Evolutionary conservation across 768 basidiomycete species (phyloP).

Genomic region (Suillus spraguei): DNA sequence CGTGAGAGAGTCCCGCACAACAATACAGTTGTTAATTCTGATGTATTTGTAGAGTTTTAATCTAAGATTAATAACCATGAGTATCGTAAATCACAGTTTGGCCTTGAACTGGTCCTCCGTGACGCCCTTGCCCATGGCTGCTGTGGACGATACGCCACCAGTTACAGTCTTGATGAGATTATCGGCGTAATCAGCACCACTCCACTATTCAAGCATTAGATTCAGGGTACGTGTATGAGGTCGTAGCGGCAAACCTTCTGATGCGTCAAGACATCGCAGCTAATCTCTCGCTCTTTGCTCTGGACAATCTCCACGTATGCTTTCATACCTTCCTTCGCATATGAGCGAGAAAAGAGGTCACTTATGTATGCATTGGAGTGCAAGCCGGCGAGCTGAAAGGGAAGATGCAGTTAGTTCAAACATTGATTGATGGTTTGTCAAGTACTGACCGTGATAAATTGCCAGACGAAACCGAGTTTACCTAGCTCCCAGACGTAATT

Average conservation of each 20-base stretch:
- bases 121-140: slow-evolving; percentile 99
- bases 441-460: slow-evolving; percentile 91
- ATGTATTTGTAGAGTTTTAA: slow-evolving; percentile 4
- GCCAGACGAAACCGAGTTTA: slow-evolving; percentile 97
- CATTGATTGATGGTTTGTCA: not conserved
- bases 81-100: slow-evolving; percentile 40
- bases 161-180: slow-evolving; percentile 94
- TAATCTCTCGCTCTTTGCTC: slow-evolving; percentile 88
- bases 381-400: slow-evolving; percentile 82
- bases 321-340: slow-evolving; percentile 96
- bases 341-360: slow-evolving; percentile 87
- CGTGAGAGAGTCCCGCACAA: not conserved
- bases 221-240: slow-evolving; percentile 1
- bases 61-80: not conserved
- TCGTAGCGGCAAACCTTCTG: slow-evolving; percentile 69
- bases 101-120: slow-evolving; percentile 83
- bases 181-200: slow-evolving; percentile 92
- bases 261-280: slow-evolving; percentile 95
- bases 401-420: slow-evolving; percentile 14
- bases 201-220: slow-evolving; percentile 64
- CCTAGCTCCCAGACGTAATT: slow-evolving; percentile 91
- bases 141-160: slow-evolving; percentile 93
- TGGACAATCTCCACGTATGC: slow-evolving; percentile 97
- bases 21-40: not conserved
- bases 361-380: slow-evolving; percentile 98